These are phyloP conservation scores for Starmerella khaoyaiensis DNA, from an alignment of 805 yeast genomes.

Conservation along the genomic window DNA sequence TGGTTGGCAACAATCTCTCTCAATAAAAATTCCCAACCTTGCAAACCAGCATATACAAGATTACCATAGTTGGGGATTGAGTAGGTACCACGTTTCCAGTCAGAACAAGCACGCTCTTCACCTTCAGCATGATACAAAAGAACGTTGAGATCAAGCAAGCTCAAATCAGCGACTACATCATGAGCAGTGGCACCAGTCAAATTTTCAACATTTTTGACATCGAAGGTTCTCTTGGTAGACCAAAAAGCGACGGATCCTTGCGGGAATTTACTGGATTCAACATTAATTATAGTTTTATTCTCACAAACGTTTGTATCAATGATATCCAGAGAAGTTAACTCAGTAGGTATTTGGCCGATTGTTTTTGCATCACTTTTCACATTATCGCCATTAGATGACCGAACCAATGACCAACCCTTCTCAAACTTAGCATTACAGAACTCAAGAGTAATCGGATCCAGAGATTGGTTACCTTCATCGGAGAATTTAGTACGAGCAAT, in stretches of 20 bases:
- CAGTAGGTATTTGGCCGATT: constrained; percentile 54
- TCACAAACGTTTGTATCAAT: constrained; percentile 38
- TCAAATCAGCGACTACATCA: constrained; percentile 51
- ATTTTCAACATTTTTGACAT: constrained; percentile 51
- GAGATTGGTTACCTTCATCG: constrained; percentile 24
- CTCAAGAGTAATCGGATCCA: constrained; percentile 26
- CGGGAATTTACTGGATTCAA: constrained; percentile 41
- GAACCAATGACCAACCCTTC: constrained; percentile 46
- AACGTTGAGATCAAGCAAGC: constrained; percentile 59
- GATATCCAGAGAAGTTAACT: constrained; percentile 39
- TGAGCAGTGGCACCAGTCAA: constrained; percentile 64
- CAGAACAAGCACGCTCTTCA: constrained; percentile 75
- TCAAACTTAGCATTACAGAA: constrained; percentile 32
- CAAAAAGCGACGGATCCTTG: constrained; percentile 86
- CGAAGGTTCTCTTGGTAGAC: constrained; percentile 53
- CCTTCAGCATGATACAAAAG: constrained; percentile 65
- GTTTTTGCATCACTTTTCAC: constrained; percentile 27
- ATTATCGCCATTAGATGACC: constrained; percentile 40
- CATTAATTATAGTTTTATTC: constrained; percentile 37
- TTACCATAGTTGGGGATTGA: constrained; percentile 59
- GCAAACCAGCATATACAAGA: constrained; percentile 76
- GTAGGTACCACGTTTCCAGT: constrained; percentile 62
- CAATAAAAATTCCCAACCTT: constrained; percentile 76
- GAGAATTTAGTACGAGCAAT: constrained; percentile 74
- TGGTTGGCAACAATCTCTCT: constrained; percentile 50